phyloP scores from a whole-genome alignment of 139 green algal species.

The Closterium sp. region DNA sequence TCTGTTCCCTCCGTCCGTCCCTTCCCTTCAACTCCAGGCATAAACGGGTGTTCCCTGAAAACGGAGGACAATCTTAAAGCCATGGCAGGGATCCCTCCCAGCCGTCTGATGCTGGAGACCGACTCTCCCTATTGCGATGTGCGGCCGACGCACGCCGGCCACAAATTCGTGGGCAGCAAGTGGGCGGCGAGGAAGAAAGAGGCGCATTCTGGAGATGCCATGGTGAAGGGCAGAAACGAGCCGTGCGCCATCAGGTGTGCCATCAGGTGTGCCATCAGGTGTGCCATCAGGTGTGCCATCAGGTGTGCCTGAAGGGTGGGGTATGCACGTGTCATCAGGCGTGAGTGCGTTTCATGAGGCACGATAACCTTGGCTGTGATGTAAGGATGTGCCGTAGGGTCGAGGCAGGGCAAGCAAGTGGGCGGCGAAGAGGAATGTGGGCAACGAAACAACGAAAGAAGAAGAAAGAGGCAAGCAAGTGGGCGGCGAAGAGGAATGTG shows the following conservation, averaged over 20 bases:
- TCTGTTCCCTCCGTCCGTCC: neutral
- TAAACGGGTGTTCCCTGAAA: conserved; percentile 90
- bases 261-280: too few relatives aligned
- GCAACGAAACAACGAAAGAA: too few relatives aligned
- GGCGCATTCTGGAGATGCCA: conserved; percentile 24
- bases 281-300: neutral
- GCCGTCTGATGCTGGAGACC: conserved; percentile 84
- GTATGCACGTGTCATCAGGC: neutral
- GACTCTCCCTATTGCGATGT: conserved; percentile 84
- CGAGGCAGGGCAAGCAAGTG: neutral
- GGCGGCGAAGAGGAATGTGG: too few relatives aligned
- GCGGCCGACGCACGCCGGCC: conserved; percentile 39
- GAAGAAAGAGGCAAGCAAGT: too few relatives aligned
- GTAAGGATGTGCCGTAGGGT: neutral
- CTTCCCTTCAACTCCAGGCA: conserved; percentile 45
- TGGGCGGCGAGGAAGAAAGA: conserved; percentile 68
- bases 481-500: too few relatives aligned
- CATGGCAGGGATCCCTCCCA: conserved; percentile 63
- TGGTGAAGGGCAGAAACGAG: conserved; percentile 86
- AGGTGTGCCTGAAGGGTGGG: neutral
- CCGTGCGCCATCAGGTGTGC: conserved; percentile 68
- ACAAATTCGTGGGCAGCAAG: conserved; percentile 48
- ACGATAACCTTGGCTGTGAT: neutral
- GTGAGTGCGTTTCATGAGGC: neutral
- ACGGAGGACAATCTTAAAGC: conserved; percentile 79